These are phyloP conservation scores for Hydrangea macrophylla DNA, from an alignment of 148 eudicot genomes.

Conservation along the genomic window DNA sequence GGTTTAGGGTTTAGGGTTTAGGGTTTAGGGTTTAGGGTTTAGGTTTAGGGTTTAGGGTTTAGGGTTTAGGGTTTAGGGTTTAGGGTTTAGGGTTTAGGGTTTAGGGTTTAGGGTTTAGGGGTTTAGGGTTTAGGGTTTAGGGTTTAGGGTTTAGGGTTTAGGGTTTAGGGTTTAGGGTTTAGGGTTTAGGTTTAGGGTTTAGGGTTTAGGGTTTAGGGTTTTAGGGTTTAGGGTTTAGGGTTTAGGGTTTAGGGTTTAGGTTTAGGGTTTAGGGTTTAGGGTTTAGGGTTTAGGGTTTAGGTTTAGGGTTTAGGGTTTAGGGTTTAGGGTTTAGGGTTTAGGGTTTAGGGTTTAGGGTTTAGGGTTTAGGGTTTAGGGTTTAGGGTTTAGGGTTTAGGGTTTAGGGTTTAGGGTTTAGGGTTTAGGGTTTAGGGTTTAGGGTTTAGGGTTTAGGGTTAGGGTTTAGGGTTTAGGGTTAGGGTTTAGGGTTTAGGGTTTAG, in stretches of 20 bases:
- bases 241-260: slow-evolving; percentile 26
- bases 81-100: slow-evolving; percentile 32
- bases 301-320: slow-evolving; percentile 23
- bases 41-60: slow-evolving; percentile 17
- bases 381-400: slow-evolving; percentile 28
- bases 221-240: slow-evolving; percentile 14
- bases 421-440: slow-evolving; percentile 31
- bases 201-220: slow-evolving; percentile 21
- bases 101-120: too few species aligned
- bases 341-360: slow-evolving; percentile 29
- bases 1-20: slow-evolving; percentile 12
- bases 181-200: slow-evolving; percentile 25
- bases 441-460: slow-evolving; percentile 28
- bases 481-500: slow-evolving; percentile 29
- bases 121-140: slow-evolving; percentile 29
- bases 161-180: slow-evolving; percentile 27
- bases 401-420: slow-evolving; percentile 24
- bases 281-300: slow-evolving; percentile 22
- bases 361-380: slow-evolving; percentile 25
- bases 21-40: slow-evolving; percentile 21
- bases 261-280: slow-evolving; percentile 25
- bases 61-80: slow-evolving; percentile 26
- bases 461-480: slow-evolving; percentile 26
- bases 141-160: slow-evolving; percentile 28
- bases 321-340: slow-evolving; percentile 24